Conservation (phyloP, 805 yeast species). For the Kodamaea nitidulidarum region DNA sequence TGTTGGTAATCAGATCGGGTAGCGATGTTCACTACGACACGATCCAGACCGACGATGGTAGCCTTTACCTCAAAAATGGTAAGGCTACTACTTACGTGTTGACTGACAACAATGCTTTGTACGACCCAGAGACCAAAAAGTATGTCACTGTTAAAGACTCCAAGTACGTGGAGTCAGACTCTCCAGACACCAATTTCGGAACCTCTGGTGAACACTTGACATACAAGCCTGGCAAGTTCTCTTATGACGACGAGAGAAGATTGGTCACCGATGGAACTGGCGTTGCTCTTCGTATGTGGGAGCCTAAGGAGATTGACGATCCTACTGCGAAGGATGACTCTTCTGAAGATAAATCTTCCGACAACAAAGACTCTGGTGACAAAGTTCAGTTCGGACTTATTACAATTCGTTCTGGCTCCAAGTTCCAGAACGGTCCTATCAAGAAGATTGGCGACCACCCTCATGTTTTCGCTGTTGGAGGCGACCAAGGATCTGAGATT, state of each 20-base stretch:
- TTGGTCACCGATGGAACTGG: neutral
- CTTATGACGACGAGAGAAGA: neutral
- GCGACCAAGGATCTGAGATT: conserved; percentile 24
- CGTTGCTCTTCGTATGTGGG: neutral
- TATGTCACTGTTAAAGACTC: conserved; percentile 13
- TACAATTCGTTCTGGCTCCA: conserved; percentile 22
- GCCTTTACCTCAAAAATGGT: conserved; percentile 13
- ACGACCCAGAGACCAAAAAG: conserved; percentile 15
- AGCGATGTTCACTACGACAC: conserved; percentile 20
- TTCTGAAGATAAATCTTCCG: neutral
- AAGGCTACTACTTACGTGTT: conserved; percentile 15
- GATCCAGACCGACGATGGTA: conserved; percentile 8
- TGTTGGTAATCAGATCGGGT: conserved; percentile 22
- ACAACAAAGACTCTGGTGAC: neutral
- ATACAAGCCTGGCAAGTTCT: too few species aligned
- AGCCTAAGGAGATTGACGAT: neutral
- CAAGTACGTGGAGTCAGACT: conserved; percentile 5
- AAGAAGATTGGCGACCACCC: conserved; percentile 28
- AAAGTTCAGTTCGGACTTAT: conserved; percentile 16
- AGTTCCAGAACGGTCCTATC: conserved; percentile 23
- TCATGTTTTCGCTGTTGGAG: conserved; percentile 34
- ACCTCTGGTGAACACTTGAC: conserved; percentile 13
- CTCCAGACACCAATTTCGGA: conserved; percentile 7
- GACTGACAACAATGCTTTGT: conserved; percentile 20
- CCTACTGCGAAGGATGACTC: neutral